phyloP scores from a whole-genome alignment of 2,329 filamentous ascomycete species.

The Cadophora sp. region DNA sequence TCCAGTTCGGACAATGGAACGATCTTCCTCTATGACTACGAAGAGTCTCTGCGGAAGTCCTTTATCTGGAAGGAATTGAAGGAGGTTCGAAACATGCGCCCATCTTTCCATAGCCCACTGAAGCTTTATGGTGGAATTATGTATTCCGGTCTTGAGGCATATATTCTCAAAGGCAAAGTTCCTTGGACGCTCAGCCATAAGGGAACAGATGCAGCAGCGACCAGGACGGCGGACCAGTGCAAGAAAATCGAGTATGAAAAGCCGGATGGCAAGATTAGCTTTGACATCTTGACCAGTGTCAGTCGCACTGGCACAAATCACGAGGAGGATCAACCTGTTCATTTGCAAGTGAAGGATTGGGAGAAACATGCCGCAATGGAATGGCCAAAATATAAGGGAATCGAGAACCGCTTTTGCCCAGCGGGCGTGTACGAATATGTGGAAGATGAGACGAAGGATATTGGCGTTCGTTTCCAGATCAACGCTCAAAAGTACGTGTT shows the following conservation, averaged over 20 bases:
- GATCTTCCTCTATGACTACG: conserved; percentile 94
- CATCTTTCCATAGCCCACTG: conserved; percentile 87
- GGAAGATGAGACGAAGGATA: conserved; percentile 84
- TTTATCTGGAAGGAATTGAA: conserved; percentile 93
- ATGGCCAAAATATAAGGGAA: conserved; percentile 86
- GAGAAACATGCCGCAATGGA: conserved; percentile 84
- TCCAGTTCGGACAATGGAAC: conserved; percentile 64
- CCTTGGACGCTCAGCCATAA: conserved; percentile 95
- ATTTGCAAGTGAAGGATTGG: conserved; percentile 95
- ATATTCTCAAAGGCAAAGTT: conserved; percentile 79
- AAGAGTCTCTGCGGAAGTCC: conserved; percentile 84
- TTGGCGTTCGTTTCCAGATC: conserved; percentile 96
- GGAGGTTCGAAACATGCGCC: conserved; percentile 96
- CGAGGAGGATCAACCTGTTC: conserved; percentile 97
- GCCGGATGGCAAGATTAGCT: conserved; percentile 92
- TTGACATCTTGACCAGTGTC: conserved; percentile 95
- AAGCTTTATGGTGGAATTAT: conserved; percentile 88
- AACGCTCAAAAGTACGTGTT: conserved; percentile 90
- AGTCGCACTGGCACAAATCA: conserved; percentile 97
- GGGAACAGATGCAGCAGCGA: conserved; percentile 76
- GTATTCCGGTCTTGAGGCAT: conserved; percentile 94
- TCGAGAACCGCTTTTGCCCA: conserved; percentile 97
- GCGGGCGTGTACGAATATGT: conserved; percentile 98
- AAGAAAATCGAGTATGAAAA: conserved; percentile 95
- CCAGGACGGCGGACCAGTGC: conserved; percentile 79